Percentiles rank a stretch among this genome's conserved stretches.
Evolutionary conservation across 352 stramenopile genomes (phyloP).

Genomic region (Phytophthora crassamura): DNA sequence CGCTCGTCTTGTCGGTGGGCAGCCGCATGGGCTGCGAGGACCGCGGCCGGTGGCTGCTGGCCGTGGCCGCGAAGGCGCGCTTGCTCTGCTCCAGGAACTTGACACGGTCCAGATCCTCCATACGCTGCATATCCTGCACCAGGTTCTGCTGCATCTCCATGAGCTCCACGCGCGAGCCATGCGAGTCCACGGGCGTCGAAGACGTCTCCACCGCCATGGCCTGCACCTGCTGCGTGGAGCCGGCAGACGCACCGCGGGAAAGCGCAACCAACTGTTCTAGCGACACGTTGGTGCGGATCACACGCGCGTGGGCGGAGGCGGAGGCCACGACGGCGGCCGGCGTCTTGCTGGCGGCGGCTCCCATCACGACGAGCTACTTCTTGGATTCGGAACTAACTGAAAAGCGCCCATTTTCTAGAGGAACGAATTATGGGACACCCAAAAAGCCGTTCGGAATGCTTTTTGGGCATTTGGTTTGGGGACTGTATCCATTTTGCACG

Average conservation of each 20-base stretch:
- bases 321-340: conserved; percentile 17
- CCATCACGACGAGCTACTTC: conserved; percentile 26
- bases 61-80: conserved; percentile 61
- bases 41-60: conserved; percentile 63
- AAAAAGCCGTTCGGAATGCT: no score
- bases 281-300: conserved; percentile 53
- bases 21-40: conserved; percentile 51
- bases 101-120: conserved; percentile 68
- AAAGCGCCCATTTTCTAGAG: no score
- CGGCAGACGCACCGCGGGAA: conserved; percentile 16
- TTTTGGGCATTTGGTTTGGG: no score
- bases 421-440: no score
- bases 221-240: not conserved
- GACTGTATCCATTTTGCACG: no score
- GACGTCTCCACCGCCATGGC: conserved; percentile 33
- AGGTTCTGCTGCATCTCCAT: conserved; percentile 68
- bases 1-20: conserved; percentile 60
- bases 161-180: conserved; percentile 33
- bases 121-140: conserved; percentile 53
- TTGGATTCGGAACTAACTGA: no score
- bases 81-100: conserved; percentile 59
- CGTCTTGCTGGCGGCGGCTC: conserved; percentile 38
- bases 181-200: conserved; percentile 26
- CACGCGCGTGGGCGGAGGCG: conserved; percentile 15
- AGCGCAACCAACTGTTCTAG: conserved; percentile 42